Conservation (phyloP, 2,329 filamentous ascomycete species). For the Botryosphaeria agaves region DNA sequence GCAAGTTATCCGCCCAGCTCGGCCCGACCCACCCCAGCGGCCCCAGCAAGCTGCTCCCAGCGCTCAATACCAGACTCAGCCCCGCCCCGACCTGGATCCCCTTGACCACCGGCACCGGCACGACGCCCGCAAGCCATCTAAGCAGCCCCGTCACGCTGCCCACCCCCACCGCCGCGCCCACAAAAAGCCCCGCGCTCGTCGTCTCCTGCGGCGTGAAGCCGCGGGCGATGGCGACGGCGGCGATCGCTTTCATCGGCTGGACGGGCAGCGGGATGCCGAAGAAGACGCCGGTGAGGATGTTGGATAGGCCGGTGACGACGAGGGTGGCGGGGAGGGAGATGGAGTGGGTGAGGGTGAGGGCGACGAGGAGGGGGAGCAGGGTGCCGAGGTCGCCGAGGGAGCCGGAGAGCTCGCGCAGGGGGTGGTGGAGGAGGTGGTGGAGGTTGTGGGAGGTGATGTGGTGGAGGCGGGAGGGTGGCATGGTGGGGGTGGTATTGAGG, state of each 20-base stretch:
- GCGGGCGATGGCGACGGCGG: constrained; percentile 66
- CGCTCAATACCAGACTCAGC: constrained; percentile 63
- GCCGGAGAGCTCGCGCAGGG: constrained; percentile 67
- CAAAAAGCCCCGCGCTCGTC: constrained; percentile 69
- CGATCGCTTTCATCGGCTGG: constrained; percentile 82
- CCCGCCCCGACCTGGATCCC: constrained; percentile 91
- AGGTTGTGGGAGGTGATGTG: constrained; percentile 35
- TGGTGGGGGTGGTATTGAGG: neutral
- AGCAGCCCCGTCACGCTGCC: constrained; percentile 70
- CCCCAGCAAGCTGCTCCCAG: constrained; percentile 49
- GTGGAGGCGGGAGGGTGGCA: too few relatives aligned
- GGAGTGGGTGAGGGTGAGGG: constrained; percentile 59
- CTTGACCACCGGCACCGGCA: constrained; percentile 78
- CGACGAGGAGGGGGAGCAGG: constrained; percentile 74
- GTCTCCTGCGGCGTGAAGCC: constrained; percentile 51
- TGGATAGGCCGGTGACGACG: constrained; percentile 76
- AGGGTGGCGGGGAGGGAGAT: constrained; percentile 73
- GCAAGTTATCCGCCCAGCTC: constrained; percentile 54
- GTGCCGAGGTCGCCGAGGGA: constrained; percentile 82
- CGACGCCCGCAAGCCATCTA: constrained; percentile 50
- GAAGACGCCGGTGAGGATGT: constrained; percentile 60
- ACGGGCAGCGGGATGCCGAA: constrained; percentile 87
- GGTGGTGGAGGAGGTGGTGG: constrained; percentile 34
- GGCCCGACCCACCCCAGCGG: constrained; percentile 52
- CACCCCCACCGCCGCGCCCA: constrained; percentile 53